Evolutionary conservation across 2,329 filamentous ascomycete species (phyloP), one percentile per base, ranked within the genome.

Genomic region (Myriangium duriaei): DNA sequence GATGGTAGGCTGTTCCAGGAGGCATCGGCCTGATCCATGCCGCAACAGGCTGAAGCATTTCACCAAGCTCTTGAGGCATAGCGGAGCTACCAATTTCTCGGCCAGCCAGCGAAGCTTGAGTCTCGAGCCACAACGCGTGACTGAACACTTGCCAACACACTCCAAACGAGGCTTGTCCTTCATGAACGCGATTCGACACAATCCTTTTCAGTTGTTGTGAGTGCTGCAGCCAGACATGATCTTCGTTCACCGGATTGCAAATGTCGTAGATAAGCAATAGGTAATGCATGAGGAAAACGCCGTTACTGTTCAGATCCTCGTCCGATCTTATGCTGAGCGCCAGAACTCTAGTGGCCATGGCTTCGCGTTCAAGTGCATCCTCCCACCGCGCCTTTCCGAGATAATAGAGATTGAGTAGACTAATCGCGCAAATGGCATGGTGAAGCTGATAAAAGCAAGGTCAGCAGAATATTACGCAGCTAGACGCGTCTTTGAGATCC

Each of bases 391-490:
- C 57, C 17, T 57, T 61, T 19, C 64, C 61, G 45, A 59, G 63
- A 37, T 64, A 61, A 14, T 63, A 61, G 30, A 71, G 56, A 47
- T 67, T 69, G 30, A 73, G 59, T 12, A 68, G 68, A 15, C 68
- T 68, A n/a, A 75, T 53, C 4, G 71, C 70, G 58, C 72, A 71
- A 45, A 75, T 72, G 5, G 71, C 69, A 49, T 74, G 67, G 34
- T 68, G 65, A 38, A 74, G 61, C 69, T 71, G 36, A 30, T n/a
- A 34, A 14, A 26, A n/a, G 17, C n/a, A 39, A 16, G 34, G 41
- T 43, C 17, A 42, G 38, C 32, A 34, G 6, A 10, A 12, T 30
- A 9, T 30, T 11, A 13, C 12, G 13, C 11, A 11, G 12, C 4
- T 15, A 10, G 3, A 16, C 9, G n/a, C 14, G 34, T 21, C n/a